Percentiles rank a stretch among this genome's conserved stretches.
Conservation (phyloP, 768 basidiomycete species). For the Boletus pseudopeckii region DNA sequence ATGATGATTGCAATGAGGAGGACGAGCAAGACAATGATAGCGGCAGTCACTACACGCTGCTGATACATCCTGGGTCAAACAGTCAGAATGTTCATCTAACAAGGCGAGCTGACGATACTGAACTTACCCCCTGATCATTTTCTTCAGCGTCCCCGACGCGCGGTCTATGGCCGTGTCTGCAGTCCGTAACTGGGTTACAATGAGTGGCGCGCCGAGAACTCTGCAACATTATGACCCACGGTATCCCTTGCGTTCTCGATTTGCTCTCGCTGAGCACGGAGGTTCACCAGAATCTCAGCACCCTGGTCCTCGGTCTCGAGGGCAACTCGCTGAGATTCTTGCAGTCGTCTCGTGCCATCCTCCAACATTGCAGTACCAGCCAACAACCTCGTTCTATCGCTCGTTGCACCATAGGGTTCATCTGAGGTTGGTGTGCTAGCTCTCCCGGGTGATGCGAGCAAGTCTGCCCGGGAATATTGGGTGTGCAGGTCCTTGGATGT, state of each 20-base stretch:
- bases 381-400: constrained; percentile 77
- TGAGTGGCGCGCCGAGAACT: background rate
- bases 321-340: constrained; percentile 89
- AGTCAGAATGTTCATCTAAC: constrained; percentile 11
- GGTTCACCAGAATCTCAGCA: constrained; percentile 82
- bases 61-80: constrained; percentile 83
- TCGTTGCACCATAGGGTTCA: constrained; percentile 70
- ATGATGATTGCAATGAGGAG: constrained; percentile 78
- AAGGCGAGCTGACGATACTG: background rate
- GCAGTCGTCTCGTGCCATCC: constrained; percentile 79
- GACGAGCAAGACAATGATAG: constrained; percentile 82
- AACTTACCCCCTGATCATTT: constrained; percentile 91
- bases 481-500: constrained; percentile 69
- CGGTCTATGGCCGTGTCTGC: constrained; percentile 89
- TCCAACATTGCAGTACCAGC: constrained; percentile 75
- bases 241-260: constrained; percentile 92
- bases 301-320: constrained; percentile 97
- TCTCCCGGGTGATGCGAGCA: constrained; percentile 55
- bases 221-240: constrained; percentile 40
- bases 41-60: constrained; percentile 83
- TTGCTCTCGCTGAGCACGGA: constrained; percentile 87
- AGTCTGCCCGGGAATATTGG: constrained; percentile 68
- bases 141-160: constrained; percentile 87
- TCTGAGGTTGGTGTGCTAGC: constrained; percentile 51
- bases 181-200: constrained; percentile 58